Evolutionary conservation across 179 eudicot genomes (phyloP), one percentile per base, ranked within the genome.

Genomic region (Silene noctiflora): DNA sequence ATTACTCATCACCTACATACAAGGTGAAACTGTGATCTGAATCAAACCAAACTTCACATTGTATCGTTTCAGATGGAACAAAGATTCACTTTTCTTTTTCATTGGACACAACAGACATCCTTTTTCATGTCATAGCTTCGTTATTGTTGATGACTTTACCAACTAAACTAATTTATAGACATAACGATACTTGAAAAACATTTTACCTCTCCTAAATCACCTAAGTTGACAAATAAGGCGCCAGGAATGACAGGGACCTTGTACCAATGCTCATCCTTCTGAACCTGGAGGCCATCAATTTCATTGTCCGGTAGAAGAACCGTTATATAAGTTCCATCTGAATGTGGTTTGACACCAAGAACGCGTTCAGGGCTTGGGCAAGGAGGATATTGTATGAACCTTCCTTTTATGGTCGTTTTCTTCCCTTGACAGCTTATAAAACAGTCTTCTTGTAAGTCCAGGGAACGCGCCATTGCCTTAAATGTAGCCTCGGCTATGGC

Each of bases 1-100:
- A 22, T 89, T 87, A 5, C 76, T 84, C 86, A 86, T 85, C 19
- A 88, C 83, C 91, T 88, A 84, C 63, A 24, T n/a, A n/a, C n/a
- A n/a, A 11, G 6, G 42, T 35, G 42, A 35, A 35, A 6, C 2
- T 21, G 31, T 20, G 6, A 35, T 35, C 42, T 35, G 8, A 6
- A 35, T 35, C 42, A 35, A 35, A 35, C 42, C 42, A 0, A 35
- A 35, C 17, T 44, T 24, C 67, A 63, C 35, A 12, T 21, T 20
- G n/a, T n/a, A n/a, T n/a, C n/a, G n/a, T n/a, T n/a, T n/a, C n/a
- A n/a, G n/a, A n/a, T n/a, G n/a, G n/a, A n/a, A n/a, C n/a, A n/a
- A n/a, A n/a, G n/a, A n/a, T n/a, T n/a, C n/a, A n/a, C n/a, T n/a
- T n/a, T n/a, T n/a, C n/a, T n/a, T n/a, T n/a, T n/a, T n/a, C n/a